phyloP scores from a whole-genome alignment of 129 eudicot species.

The Flaveria bidentis region DNA sequence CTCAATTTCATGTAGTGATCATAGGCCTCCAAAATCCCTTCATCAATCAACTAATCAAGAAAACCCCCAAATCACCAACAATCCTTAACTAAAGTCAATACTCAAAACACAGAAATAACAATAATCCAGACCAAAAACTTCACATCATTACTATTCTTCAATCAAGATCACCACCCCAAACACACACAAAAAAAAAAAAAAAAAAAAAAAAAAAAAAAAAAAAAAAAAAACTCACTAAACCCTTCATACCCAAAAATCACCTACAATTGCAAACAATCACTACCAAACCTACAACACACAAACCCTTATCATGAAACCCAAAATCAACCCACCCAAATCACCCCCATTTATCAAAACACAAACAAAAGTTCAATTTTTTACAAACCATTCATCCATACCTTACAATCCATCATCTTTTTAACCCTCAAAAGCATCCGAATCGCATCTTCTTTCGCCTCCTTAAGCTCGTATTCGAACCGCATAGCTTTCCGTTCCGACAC shows the following conservation, averaged over 20 bases:
- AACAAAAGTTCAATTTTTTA: not conserved
- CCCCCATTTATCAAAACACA: constrained; percentile 15
- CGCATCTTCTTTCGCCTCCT: constrained; percentile 65
- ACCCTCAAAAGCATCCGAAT: constrained; percentile 68
- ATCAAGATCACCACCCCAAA: constrained; percentile 13
- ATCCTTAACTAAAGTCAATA: constrained; percentile 3
- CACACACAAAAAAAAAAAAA: not conserved
- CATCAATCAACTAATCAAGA: constrained; percentile 24
- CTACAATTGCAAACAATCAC: not conserved
- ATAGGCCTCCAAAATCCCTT: not conserved
- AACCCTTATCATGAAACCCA: constrained; percentile 2
- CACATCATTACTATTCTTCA: not conserved
- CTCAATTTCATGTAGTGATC: not conserved
- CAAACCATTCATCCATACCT: constrained; percentile 43
- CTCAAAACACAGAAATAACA: not conserved
- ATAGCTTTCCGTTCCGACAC: constrained; percentile 70
- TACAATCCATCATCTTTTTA: constrained; percentile 80
- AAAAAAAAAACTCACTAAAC: constrained; percentile 10
- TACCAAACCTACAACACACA: constrained; percentile 10
- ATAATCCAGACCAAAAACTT: not conserved
- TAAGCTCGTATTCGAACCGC: constrained; percentile 65
- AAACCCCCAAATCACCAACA: constrained; percentile 12
- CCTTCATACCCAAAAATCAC: constrained; percentile 9
- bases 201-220: no score
- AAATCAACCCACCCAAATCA: constrained; percentile 1